Conservation (phyloP, 2,329 filamentous ascomycete species). For the Plectosphaerella sp. region DNA sequence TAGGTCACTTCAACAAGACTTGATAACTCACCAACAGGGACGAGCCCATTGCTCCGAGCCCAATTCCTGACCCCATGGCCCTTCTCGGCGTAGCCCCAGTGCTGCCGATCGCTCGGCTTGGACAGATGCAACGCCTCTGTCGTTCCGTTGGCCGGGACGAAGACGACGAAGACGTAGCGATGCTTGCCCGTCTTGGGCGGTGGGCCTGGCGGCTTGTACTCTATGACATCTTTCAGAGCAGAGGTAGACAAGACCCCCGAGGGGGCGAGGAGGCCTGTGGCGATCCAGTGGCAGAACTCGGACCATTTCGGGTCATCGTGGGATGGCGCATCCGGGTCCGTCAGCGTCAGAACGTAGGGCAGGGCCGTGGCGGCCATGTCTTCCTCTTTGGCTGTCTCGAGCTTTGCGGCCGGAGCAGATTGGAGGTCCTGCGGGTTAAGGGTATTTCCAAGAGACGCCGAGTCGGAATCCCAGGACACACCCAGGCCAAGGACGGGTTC, state of each 20-base stretch:
- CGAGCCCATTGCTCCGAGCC: conserved; percentile 33
- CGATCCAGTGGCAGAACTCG: conserved; percentile 42
- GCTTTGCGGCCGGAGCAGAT: conserved; percentile 6
- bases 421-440: conserved; percentile 8
- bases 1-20: background rate
- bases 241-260: conserved; percentile 12
- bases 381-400: conserved; percentile 1
- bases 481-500: conserved; percentile 11
- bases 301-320: conserved; percentile 36
- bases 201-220: conserved; percentile 36
- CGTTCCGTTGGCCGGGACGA: conserved; percentile 32
- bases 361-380: conserved; percentile 1
- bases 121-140: conserved; percentile 25
- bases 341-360: conserved; percentile 27
- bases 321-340: conserved; percentile 39
- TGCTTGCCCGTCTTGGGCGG: conserved; percentile 36
- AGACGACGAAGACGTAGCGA: conserved; percentile 36
- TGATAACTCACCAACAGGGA: conserved; percentile 31
- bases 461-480: conserved; percentile 7
- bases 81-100: conserved; percentile 31
- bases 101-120: conserved; percentile 29
- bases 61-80: conserved; percentile 33
- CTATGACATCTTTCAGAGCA: conserved; percentile 28
- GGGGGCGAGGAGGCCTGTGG: conserved; percentile 22
- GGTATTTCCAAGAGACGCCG: conserved; percentile 11